A percentile compares a stretch with the other conserved stretches of the same genome.
Conservation (phyloP, 805 yeast species). For the Candida verbasci region DNA sequence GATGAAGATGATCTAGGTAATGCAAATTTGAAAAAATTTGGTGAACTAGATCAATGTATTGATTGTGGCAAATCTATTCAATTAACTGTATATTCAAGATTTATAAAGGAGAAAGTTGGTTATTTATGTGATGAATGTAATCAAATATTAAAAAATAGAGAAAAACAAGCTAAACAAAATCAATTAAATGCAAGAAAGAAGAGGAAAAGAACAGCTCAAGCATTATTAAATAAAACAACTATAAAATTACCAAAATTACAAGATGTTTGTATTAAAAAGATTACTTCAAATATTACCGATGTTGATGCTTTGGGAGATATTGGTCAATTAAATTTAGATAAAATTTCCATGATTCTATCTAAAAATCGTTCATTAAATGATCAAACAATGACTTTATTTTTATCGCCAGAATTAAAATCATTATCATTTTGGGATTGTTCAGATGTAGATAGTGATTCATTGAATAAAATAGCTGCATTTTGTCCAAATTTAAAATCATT, state of each 20-base stretch:
- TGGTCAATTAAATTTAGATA: slow-evolving; percentile 65
- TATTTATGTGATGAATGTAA: slow-evolving; percentile 66
- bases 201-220: slow-evolving; percentile 78
- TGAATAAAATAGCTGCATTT: slow-evolving; percentile 65
- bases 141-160: slow-evolving; percentile 33
- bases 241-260: slow-evolving; percentile 68
- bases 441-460: slow-evolving; percentile 59
- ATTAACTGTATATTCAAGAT: slow-evolving; percentile 63
- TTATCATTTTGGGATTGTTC: slow-evolving; percentile 94
- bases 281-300: slow-evolving; percentile 63
- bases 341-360: slow-evolving; percentile 71
- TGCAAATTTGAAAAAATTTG: slow-evolving; percentile 28
- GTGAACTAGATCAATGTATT: slow-evolving; percentile 57
- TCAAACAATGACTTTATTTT: slow-evolving; percentile 66
- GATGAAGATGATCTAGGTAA: slow-evolving; percentile 25
- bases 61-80: slow-evolving; percentile 58
- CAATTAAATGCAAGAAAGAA: slow-evolving; percentile 65
- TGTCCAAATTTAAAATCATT: slow-evolving; percentile 70
- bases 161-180: slow-evolving; percentile 43
- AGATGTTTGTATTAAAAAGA: slow-evolving; percentile 69
- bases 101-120: slow-evolving; percentile 49
- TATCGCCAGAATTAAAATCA: slow-evolving; percentile 51
- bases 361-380: slow-evolving; percentile 77
- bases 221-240: slow-evolving; percentile 69
- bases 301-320: slow-evolving; percentile 86